These are phyloP conservation scores for Saturnispora dispora DNA, from an alignment of 805 yeast species.

Conservation along the genomic window DNA sequence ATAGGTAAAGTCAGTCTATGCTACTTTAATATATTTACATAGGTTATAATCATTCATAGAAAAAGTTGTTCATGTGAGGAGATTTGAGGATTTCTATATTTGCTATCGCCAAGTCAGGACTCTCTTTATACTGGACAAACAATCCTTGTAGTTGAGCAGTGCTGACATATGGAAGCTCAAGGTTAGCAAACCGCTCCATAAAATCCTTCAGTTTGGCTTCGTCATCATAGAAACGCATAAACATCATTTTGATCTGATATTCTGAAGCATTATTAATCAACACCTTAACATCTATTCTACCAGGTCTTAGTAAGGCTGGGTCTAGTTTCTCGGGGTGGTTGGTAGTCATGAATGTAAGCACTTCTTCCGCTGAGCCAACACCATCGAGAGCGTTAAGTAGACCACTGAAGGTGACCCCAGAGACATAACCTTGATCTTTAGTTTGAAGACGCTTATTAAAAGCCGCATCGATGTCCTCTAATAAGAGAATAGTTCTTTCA, in stretches of 20 bases:
- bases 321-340: conserved; percentile 93
- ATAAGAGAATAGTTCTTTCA: conserved; percentile 68
- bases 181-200: conserved; percentile 34
- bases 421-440: conserved; percentile 64
- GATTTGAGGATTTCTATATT: conserved; percentile 44
- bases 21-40: background rate
- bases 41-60: conserved; percentile 20
- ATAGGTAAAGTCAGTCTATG: background rate
- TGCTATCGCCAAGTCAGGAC: conserved; percentile 64
- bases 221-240: conserved; percentile 71
- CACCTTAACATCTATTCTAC: conserved; percentile 81
- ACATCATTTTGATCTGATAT: conserved; percentile 75
- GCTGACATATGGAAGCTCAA: conserved; percentile 52
- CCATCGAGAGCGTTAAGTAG: conserved; percentile 91
- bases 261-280: conserved; percentile 81
- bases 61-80: conserved; percentile 28
- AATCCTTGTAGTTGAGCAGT: conserved; percentile 95
- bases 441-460: conserved; percentile 73
- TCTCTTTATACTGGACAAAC: conserved; percentile 83
- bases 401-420: conserved; percentile 95
- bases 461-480: conserved; percentile 96
- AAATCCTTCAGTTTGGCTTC: conserved; percentile 48
- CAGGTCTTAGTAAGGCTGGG: conserved; percentile 90
- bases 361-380: conserved; percentile 94
- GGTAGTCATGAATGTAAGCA: conserved; percentile 95